These are phyloP conservation scores for Pleurotus eryngii DNA, from an alignment of 768 basidiomycete genomes.

Conservation along the genomic window DNA sequence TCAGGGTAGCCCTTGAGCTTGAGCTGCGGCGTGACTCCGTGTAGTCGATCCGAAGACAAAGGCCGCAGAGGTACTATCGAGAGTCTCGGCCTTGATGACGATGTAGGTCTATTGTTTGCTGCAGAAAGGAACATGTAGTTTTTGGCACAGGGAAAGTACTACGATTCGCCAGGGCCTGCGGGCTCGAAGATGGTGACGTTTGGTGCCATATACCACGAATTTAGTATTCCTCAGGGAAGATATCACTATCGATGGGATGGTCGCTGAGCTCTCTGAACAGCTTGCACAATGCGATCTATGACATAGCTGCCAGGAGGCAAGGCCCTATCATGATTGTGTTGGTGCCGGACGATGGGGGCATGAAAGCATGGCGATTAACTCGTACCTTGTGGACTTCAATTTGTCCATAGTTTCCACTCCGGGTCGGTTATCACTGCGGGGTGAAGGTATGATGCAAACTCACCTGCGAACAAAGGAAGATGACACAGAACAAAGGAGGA, in stretches of 20 bases:
- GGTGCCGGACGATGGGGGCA: background rate
- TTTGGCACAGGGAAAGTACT: slow-evolving; percentile 15
- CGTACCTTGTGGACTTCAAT: too few species aligned
- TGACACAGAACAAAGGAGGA: background rate
- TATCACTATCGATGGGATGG: background rate
- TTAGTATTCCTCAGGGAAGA: background rate
- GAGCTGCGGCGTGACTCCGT: background rate
- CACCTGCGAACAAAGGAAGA: slow-evolving; percentile 5
- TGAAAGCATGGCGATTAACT: background rate
- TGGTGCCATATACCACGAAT: background rate
- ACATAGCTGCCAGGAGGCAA: background rate
- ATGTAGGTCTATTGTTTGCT: background rate
- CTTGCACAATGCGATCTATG: slow-evolving; percentile 6
- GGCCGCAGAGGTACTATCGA: background rate
- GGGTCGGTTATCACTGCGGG: background rate
- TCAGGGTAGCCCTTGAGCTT: background rate
- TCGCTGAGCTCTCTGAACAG: background rate
- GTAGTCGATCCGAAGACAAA: background rate
- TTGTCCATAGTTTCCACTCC: too few species aligned
- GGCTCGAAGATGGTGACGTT: background rate
- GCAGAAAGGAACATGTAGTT: slow-evolving; percentile 9
- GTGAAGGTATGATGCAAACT: background rate
- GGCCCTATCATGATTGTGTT: too few species aligned
- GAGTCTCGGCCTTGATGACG: slow-evolving; percentile 7
- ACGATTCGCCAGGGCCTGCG: slow-evolving; percentile 13